phyloP scores from a whole-genome alignment of 2,329 filamentous ascomycete genomes.

The Lojkania enalia region DNA sequence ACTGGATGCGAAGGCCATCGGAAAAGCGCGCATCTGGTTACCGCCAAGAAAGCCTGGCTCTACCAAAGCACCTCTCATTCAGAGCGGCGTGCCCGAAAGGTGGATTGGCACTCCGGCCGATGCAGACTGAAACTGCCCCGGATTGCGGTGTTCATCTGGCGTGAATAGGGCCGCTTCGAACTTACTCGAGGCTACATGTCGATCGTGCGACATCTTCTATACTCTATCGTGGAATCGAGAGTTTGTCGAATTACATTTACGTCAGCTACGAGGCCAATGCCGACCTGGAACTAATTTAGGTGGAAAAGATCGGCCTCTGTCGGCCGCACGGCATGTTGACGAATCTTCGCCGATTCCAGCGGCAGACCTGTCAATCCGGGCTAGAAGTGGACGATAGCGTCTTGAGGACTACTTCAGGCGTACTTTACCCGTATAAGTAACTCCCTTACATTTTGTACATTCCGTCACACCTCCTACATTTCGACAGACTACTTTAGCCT shows the following conservation, averaged over 20 bases:
- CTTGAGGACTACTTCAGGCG: no score
- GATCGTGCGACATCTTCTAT: background rate
- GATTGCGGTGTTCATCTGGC: background rate
- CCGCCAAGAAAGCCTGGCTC: constrained; percentile 55
- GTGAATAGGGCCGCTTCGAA: background rate
- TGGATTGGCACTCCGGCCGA: constrained; percentile 38
- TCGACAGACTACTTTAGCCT: no score
- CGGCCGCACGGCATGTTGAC: background rate
- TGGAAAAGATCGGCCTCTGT: background rate
- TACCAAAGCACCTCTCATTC: constrained; percentile 26
- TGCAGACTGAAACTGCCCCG: constrained; percentile 14
- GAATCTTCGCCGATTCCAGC: no score
- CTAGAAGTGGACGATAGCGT: no score
- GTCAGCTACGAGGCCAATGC: background rate
- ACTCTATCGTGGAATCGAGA: background rate
- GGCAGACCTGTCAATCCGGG: no score
- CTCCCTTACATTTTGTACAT: no score
- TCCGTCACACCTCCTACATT: no score
- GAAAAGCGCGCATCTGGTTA: constrained; percentile 62
- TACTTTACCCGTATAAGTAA: no score
- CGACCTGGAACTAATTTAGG: background rate
- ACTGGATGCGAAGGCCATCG: constrained; percentile 58
- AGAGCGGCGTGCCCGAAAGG: constrained; percentile 38
- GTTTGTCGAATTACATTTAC: constrained; percentile 3
- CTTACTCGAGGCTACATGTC: background rate